Percentiles rank a stretch among this genome's conserved stretches.
phyloP scores from a whole-genome alignment of 768 basidiomycete genomes.

The Porphyrellus cyaneotinctus region DNA sequence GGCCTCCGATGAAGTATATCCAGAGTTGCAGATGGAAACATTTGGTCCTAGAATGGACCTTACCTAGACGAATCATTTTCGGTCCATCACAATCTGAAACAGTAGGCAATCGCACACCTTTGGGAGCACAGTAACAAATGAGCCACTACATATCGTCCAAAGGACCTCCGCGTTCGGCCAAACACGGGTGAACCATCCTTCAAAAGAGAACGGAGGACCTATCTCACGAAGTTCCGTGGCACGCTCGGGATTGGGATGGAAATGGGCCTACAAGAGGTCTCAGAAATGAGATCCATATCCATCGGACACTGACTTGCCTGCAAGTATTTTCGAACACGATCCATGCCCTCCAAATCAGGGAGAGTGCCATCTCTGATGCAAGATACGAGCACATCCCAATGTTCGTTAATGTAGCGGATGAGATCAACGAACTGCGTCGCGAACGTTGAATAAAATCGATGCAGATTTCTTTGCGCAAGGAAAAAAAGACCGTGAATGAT shows the following conservation, averaged over 20 bases:
- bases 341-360: slow-evolving; percentile 12
- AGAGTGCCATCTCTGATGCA: slow-evolving; percentile 13
- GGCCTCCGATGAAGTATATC: slow-evolving; percentile 13
- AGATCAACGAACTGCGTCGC: slow-evolving; percentile 11
- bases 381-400: slow-evolving; percentile 16
- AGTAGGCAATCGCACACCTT: slow-evolving; percentile 2
- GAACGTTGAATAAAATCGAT: neutral
- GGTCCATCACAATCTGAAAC: neutral
- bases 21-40: neutral
- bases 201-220: slow-evolving; percentile 6
- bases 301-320: neutral
- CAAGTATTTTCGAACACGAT: slow-evolving; percentile 10
- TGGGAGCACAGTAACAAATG: slow-evolving; percentile 9
- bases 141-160: slow-evolving; percentile 5
- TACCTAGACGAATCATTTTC: slow-evolving; percentile 1
- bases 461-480: slow-evolving; percentile 5
- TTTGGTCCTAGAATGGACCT: slow-evolving; percentile 12
- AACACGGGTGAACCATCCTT: slow-evolving; percentile 17
- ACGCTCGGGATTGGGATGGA: slow-evolving; percentile 14
- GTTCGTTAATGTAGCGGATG: slow-evolving; percentile 12
- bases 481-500: slow-evolving; percentile 22
- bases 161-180: slow-evolving; percentile 12
- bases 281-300: neutral
- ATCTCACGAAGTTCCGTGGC: slow-evolving; percentile 18
- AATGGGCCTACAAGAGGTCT: slow-evolving; percentile 1